Evolutionary conservation across 805 yeast genomes (phyloP), one percentile per base, ranked within the genome.

Genomic region (Hermanozyma aechmeae): DNA sequence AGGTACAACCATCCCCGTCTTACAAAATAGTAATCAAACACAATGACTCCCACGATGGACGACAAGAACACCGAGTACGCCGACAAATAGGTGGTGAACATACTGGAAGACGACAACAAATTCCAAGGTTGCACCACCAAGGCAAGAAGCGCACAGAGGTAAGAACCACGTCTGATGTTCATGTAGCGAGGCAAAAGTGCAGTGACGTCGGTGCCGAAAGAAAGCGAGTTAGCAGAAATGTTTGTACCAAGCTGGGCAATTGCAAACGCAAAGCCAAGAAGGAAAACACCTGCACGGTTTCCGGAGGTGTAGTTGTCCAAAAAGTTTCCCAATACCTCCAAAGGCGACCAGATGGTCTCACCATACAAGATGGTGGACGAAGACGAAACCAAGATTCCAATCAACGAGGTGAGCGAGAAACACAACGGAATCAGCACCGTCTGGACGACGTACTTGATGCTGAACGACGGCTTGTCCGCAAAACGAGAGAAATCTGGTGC

Each of bases 401-500:
- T 77, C 40, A 86, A 65, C 4, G 93, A 78, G 19, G 94, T 85
- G 34, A 84, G 45, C 4, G 86, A 79, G 56, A 83, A 85, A 43
- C 83, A 71, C 13, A 80, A 35, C 20, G 95, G 95, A 37, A 86
- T 73, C 2, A 89, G 64, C 23, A 79, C 45, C 14, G 73, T 75
- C 43, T 59, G 59, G 13, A 59, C 65, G 28, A 58, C 37, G 32
- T 60, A 60, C 37, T 60, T 61, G 50, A 61, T 53, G 22, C 53
- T 41, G 31, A 56, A 57, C 5, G 61, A 45, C 7, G 63, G 60
- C 33, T 48, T 56, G 38, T 65, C 69, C 7, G 94, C 80, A 57
- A 84, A 79, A 53, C 96, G 73, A 15, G 94, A 69, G 54, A 85
- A 85, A 61, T 85, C 96, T 2, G 95, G 93, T 11, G 92, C 82